These are phyloP conservation scores for Neoarthrinium moseri DNA, from an alignment of 2,329 filamentous ascomycete species.

Conservation along the genomic window DNA sequence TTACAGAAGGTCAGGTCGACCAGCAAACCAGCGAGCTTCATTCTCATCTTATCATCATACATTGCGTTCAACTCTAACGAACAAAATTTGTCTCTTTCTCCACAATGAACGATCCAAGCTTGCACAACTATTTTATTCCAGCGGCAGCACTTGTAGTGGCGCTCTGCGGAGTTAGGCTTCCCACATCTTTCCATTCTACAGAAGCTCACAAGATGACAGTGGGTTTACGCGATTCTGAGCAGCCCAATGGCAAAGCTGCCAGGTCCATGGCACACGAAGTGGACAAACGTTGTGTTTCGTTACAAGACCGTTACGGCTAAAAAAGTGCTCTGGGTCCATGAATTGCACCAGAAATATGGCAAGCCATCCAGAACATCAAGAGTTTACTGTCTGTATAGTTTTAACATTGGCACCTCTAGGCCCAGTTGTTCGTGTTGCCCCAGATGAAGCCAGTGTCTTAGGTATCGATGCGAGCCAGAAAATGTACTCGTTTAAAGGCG, in stretches of 20 bases:
- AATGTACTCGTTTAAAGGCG: constrained; percentile 27
- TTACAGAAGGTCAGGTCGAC: too few relatives aligned
- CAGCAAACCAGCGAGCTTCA: too few relatives aligned
- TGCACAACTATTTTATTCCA: not conserved
- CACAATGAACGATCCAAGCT: not conserved
- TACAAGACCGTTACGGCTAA: constrained; percentile 10
- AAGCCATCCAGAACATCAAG: not conserved
- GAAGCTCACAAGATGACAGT: not conserved
- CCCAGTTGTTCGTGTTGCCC: constrained; percentile 19
- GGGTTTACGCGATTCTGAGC: constrained; percentile 1
- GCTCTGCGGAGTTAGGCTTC: not conserved
- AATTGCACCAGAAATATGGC: constrained; percentile 11
- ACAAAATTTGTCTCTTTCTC: constrained; percentile 17
- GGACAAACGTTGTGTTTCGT: not conserved
- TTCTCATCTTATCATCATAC: not conserved
- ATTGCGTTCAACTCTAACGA: not conserved
- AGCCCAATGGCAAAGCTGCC: constrained; percentile 10
- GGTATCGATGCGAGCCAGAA: constrained; percentile 19
- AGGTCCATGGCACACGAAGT: constrained; percentile 10
- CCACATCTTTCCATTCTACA: not conserved
- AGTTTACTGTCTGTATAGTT: not conserved
- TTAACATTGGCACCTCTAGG: not conserved
- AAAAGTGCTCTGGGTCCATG: constrained; percentile 1
- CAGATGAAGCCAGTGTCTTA: constrained; percentile 22
- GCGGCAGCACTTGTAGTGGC: not conserved